phyloP scores from a whole-genome alignment of 257 asterid genomes.

The Orobanche coerulescens region DNA sequence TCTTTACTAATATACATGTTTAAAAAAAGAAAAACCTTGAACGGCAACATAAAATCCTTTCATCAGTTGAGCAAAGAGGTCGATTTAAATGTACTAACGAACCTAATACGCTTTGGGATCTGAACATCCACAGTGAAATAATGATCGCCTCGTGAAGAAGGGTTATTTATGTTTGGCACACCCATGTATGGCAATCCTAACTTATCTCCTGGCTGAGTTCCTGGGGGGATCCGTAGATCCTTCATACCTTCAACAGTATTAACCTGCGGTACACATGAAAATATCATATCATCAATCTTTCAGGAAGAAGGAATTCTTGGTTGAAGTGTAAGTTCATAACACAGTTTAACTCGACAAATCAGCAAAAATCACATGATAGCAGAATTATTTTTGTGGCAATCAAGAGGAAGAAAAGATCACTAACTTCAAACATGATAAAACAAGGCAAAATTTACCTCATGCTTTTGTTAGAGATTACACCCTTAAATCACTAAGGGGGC shows the following conservation, averaged over 20 bases:
- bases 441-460: not conserved
- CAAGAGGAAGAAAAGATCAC: too few species aligned
- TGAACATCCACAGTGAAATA: conserved; percentile 65
- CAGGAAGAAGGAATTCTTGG: not conserved
- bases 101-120: conserved; percentile 82
- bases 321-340: conserved; percentile 10
- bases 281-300: conserved; percentile 9
- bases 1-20: not conserved
- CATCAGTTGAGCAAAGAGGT: not conserved
- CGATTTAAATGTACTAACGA: conserved; percentile 9
- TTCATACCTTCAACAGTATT: conserved; percentile 73
- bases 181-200: conserved; percentile 65
- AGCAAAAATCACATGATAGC: not conserved
- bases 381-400: not conserved
- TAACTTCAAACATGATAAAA: not conserved
- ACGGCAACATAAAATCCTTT: conserved; percentile 5
- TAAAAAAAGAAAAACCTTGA: not conserved
- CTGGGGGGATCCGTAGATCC: conserved; percentile 82
- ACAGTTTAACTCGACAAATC: not conserved
- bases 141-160: conserved; percentile 81
- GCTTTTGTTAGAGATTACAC: too few species aligned
- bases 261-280: conserved; percentile 46
- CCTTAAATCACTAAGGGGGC: too few species aligned
- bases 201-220: conserved; percentile 83
- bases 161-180: conserved; percentile 74